Conservation (phyloP, 1,139 yeast species). For the Nakaseomyces uthaithaninus region DNA sequence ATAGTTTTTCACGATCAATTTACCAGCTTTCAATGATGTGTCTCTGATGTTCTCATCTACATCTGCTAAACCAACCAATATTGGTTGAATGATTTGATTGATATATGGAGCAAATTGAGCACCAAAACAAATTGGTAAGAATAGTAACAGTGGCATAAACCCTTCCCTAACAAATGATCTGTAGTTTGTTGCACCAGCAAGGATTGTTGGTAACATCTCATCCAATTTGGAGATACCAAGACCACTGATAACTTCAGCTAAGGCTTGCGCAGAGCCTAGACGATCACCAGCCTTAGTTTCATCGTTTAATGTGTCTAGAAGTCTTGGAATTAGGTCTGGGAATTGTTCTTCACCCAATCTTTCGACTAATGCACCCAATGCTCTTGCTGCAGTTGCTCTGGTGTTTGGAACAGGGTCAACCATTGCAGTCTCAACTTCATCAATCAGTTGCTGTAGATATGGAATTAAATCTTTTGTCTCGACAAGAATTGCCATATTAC, state of each 20-base stretch:
- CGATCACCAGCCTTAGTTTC: constrained; percentile 83
- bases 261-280: constrained; percentile 94
- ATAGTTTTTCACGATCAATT: constrained; percentile 82
- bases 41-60: constrained; percentile 80
- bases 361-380: constrained; percentile 91
- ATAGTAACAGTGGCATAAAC: constrained; percentile 80
- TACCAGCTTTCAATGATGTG: constrained; percentile 85
- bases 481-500: constrained; percentile 94
- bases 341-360: constrained; percentile 92
- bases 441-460: constrained; percentile 65
- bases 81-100: constrained; percentile 78
- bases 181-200: constrained; percentile 61
- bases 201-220: constrained; percentile 73
- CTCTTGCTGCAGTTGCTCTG: constrained; percentile 95
- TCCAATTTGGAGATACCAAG: constrained; percentile 82
- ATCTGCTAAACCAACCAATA: constrained; percentile 87
- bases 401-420: constrained; percentile 98
- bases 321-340: constrained; percentile 83
- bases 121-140: constrained; percentile 92
- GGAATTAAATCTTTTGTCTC: constrained; percentile 82
- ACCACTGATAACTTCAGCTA: constrained; percentile 89
- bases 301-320: constrained; percentile 69
- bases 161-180: constrained; percentile 80
- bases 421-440: constrained; percentile 87
- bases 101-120: constrained; percentile 85